Conservation (phyloP, 495 filamentous ascomycete genomes). For the Xylaria scruposa region DNA sequence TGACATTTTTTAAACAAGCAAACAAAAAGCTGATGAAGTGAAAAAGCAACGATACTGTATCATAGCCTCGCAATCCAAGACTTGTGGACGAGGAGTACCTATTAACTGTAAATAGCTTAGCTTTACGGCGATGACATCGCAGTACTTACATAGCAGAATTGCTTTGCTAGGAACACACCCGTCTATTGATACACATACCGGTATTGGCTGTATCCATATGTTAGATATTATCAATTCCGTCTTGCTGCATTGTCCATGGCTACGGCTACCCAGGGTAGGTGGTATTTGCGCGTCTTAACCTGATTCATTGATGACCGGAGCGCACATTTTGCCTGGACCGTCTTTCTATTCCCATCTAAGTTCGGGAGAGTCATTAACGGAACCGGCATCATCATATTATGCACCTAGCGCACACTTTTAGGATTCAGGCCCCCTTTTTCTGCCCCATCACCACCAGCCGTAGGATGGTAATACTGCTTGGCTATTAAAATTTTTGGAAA, state of each 20-base stretch:
- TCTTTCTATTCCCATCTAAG: background rate
- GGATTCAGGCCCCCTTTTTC: slow-evolving; percentile 5
- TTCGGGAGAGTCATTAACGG: slow-evolving; percentile 16
- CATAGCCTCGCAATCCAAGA: background rate
- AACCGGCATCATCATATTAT: background rate
- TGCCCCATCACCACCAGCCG: slow-evolving; percentile 11
- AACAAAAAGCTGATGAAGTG: background rate
- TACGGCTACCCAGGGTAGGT: background rate
- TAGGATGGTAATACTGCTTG: background rate
- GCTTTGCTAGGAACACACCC: background rate
- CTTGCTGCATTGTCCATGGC: background rate
- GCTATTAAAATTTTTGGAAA: background rate
- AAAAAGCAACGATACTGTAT: background rate
- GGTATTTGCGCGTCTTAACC: background rate
- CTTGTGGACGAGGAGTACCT: background rate
- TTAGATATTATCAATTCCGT: background rate
- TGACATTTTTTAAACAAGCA: background rate
- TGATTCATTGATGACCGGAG: slow-evolving; percentile 16
- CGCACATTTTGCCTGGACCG: background rate
- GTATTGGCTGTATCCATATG: background rate
- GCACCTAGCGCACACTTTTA: background rate
- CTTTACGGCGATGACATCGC: background rate
- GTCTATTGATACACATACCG: background rate
- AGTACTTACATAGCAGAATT: background rate
- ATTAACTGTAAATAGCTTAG: background rate